Evolutionary conservation across 148 eudicot genomes (phyloP), one percentile per base, ranked within the genome.

Genomic region (Pouteria glomerata): DNA sequence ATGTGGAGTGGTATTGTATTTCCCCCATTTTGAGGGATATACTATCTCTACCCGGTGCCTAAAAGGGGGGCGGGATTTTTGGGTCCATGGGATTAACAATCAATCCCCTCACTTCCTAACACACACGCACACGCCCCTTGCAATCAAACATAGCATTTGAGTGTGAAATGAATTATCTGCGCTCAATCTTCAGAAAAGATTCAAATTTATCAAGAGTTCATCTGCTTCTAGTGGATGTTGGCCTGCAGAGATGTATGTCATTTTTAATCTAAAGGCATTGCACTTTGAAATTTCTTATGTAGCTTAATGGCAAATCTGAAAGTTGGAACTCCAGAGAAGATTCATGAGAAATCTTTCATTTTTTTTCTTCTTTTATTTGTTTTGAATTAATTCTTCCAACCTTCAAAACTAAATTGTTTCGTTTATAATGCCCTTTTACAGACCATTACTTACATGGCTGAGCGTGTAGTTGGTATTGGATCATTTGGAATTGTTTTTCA

Each of bases 391-490:
- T 31, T 47, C n/a, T 21, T 63, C 0, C 12, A 7, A 23, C 8
- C 31, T 23, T 29, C 58, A 61, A 61, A 47, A 14, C 73, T 33
- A 23, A 47, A 18, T 31, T 37, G 34, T 30, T n/a, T 57, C 2
- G 13, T 42, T 69, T 41, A 50, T 69, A 50, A 57, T 74, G 65
- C 30, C 24, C 34, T 72, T 73, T 39, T 52, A 68, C 88, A 90
- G 97, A 90, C 97, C 34, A 83, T 88, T 55, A 88, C 88, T 80
- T 90, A 86, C 77, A 90, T 88, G 97, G 97, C 97, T 34, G 96
- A 90, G 74, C 88, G 93, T 48, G 91, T 90, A 56, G 93, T 90
- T 30, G 97, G 97, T n/a, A 88, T 93, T 65, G 93, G 97, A 57
- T 88, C 97, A 70, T 90, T 90, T 72, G 93, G 97, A 56, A 78